A percentile compares a stretch with the other conserved stretches of the same genome.
Evolutionary conservation across 768 basidiomycete species (phyloP).

Genomic region (Tulasnella sp.): DNA sequence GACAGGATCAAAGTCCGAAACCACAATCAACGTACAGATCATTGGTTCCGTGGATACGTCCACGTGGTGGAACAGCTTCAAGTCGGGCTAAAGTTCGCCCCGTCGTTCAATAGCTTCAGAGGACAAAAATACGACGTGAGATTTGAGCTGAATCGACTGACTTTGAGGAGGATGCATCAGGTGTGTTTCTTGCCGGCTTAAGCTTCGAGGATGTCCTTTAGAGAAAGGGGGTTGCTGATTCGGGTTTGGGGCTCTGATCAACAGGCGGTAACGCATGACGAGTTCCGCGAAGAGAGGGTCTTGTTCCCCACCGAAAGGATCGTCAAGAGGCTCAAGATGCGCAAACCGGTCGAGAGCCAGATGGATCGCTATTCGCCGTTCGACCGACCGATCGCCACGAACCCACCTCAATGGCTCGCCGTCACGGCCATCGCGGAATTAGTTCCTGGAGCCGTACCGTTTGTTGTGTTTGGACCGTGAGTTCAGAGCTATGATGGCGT

Average conservation of each 20-base stretch:
- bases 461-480: constrained; percentile 63
- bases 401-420: constrained; percentile 51
- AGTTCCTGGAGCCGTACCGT: constrained; percentile 50
- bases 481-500: constrained; percentile 34
- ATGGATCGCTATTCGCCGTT: constrained; percentile 22
- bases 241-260: not conserved
- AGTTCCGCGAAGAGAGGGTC: constrained; percentile 43
- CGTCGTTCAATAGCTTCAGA: constrained; percentile 42
- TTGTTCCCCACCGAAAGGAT: constrained; percentile 45
- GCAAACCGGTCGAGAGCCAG: constrained; percentile 36
- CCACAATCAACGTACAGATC: constrained; percentile 33
- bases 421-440: constrained; percentile 49
- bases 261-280: not conserved
- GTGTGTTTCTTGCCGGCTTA: constrained; percentile 38
- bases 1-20: constrained; percentile 43
- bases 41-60: constrained; percentile 46
- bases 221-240: not conserved
- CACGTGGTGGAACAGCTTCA: constrained; percentile 46
- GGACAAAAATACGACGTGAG: constrained; percentile 51
- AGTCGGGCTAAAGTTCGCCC: constrained; percentile 49
- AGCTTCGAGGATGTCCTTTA: not conserved
- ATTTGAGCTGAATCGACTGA: constrained; percentile 55
- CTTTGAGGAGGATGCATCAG: constrained; percentile 55
- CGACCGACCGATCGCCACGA: constrained; percentile 41
- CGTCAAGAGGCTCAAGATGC: not conserved